Evolutionary conservation across 306 rosid species (phyloP), one percentile per base, ranked within the genome.

Genomic region (Cercis canadensis): DNA sequence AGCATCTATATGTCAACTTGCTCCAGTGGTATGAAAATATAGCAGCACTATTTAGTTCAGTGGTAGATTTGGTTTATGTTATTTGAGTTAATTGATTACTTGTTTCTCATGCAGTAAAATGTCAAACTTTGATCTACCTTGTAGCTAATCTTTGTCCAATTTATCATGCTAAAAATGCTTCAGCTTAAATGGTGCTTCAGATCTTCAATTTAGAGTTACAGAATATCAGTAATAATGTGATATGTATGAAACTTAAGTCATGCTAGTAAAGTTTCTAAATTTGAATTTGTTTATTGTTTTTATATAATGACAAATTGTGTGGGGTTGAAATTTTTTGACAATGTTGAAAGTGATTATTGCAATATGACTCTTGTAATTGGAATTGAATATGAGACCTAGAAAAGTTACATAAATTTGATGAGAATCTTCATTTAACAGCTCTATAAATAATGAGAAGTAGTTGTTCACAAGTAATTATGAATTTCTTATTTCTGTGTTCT

Each of bases 161-260:
- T 18, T 65, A 39, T 33, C 36, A 12, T 61, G 46, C 16, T 41
- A 33, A 65, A 70, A 59, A 11, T 60, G 62, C 34, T 68, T 45
- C 72, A 29, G 49, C 21, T 21, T 60, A 52, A 54, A 40, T 53
- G 29, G 21, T 41, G 62, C 39, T 53, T 79, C 24, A 1, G 32
- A 59, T 59, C 32, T 36, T 29, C 47, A 17, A 8, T 15, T 17
- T 9, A 17, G 71, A 29, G 34, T 73, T 33, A 21, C 58, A 16
- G 32, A 14, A 67, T 67, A n/a, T 18, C 54, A 44, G 7, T 39
- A 3, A 44, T 56, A 32, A 32, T 67, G 37, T 37, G 21, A 68
- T 31, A 21, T 62, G 34, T 37, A 31, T 39, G 41, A 64, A 31
- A 50, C 36, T 19, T 7, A 8, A 51, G 50, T 21, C 60, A 44